Evolutionary conservation across 108 stramenopile genomes (phyloP), one percentile per base, ranked within the genome.

Genomic region (Fistulifera pelliculosa): DNA sequence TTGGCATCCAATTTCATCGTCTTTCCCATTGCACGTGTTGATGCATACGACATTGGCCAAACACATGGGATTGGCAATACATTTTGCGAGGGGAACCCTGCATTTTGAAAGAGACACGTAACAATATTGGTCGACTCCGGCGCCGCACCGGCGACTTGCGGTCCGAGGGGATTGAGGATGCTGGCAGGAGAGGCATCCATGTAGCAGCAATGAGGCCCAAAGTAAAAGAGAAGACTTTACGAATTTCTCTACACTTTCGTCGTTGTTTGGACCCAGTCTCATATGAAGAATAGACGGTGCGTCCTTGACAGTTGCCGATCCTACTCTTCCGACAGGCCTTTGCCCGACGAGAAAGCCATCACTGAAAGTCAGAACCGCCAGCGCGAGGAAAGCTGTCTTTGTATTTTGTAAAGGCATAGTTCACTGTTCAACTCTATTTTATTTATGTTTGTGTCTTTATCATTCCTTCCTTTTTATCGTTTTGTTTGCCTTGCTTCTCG

Each of bases 31-130:
- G 69, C 93, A 94, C 3, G 84, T 77, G 68, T 97, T 92, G 60
- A 97, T 87, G 61, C 96, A 97, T 52, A 90, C 75, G 22, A 97
- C 90, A 70, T 97, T 95, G 49, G 94, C 96, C 22, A 94, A 69
- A 58, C 93, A 96, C 56, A 88, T 90, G 52, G 93, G 95, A 64
- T 90, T 91, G 8, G 76, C 41, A 49, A 96, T 79, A 58, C 95
- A 96, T 56, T 84, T 84, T 27, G 75, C 79, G 12, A 95, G 71
- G n/a, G 78, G 81, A 8, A 83, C 15, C 6, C 55, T 78, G 65
- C 90, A 91, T 55, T 85, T 83, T 79, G 62, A 41, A 90, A 66
- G 23, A 91, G 68, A 56, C 90, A 91, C 0, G 66, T 35, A 24
- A 80, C 90, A 41, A 91, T 86, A 11, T 75, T 66, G n/a, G 61